phyloP scores from a whole-genome alignment of 1,139 yeast genomes.

The Yamadazyma triangularis region DNA sequence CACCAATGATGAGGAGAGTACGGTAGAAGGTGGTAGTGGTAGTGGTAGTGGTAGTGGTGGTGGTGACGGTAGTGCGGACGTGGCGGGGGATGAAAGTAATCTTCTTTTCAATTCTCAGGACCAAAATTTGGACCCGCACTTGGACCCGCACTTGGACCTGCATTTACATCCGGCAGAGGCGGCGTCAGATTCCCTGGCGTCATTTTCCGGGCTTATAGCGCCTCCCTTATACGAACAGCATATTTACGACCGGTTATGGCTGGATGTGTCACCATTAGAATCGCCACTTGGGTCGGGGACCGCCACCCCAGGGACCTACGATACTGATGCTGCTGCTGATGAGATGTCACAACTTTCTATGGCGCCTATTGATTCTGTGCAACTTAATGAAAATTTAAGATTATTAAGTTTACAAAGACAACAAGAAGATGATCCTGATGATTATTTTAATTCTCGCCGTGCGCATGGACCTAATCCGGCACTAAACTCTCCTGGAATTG shows the following conservation, averaged over 20 bases:
- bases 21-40: no score
- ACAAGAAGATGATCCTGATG: slow-evolving; percentile 21
- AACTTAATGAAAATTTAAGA: slow-evolving; percentile 50
- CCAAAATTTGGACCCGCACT: no score
- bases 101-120: slow-evolving; percentile 25
- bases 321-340: slow-evolving; percentile 22
- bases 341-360: slow-evolving; percentile 32
- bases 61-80: slow-evolving; percentile 5
- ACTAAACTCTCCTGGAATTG: slow-evolving; percentile 30
- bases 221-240: slow-evolving; percentile 90
- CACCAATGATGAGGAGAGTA: slow-evolving; percentile 37
- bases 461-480: slow-evolving; percentile 6
- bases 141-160: no score
- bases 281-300: slow-evolving; percentile 54
- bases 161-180: slow-evolving; percentile 20
- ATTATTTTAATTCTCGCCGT: slow-evolving; percentile 6
- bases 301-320: slow-evolving; percentile 33
- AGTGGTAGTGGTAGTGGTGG: slow-evolving; percentile 5
- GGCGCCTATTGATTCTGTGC: slow-evolving; percentile 40
- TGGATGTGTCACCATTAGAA: slow-evolving; percentile 57
- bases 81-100: slow-evolving; percentile 22
- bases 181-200: slow-evolving; percentile 25
- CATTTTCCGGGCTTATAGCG: slow-evolving; percentile 55
- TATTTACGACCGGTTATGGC: slow-evolving; percentile 81
- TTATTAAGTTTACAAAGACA: slow-evolving; percentile 50